Evolutionary conservation across 192 early-diverging fungal species (phyloP).

Genomic region (Physocladia obscura): DNA sequence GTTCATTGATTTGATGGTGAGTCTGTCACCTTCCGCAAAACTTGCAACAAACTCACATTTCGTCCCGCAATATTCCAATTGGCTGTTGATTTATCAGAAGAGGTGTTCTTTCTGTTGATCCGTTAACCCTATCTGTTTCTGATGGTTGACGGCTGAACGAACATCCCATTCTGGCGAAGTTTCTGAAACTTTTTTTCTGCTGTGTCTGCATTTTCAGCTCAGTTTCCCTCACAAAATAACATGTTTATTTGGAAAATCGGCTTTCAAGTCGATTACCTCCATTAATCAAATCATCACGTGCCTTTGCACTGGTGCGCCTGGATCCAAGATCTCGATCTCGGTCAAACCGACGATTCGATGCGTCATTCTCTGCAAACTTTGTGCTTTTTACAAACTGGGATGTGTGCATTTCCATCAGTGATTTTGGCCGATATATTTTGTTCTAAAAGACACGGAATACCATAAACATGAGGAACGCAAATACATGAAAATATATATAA

Average conservation of each 20-base stretch:
- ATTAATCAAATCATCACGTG: slow-evolving; percentile 25
- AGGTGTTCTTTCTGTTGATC: neutral
- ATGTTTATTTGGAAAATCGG: slow-evolving; percentile 5
- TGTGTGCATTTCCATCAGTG: slow-evolving; percentile 34
- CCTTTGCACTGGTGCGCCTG: slow-evolving; percentile 12
- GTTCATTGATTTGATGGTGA: neutral
- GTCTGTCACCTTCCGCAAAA: neutral
- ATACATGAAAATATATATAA: too few species aligned
- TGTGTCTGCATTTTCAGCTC: too few species aligned
- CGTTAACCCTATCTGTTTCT: too few species aligned
- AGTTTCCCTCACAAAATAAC: neutral
- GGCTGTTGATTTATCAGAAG: neutral
- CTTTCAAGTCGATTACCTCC: slow-evolving; percentile 1
- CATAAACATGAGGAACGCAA: too few species aligned
- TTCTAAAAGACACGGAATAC: slow-evolving; percentile 14
- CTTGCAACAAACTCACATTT: neutral
- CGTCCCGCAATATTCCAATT: neutral
- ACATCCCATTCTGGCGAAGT: slow-evolving; percentile 1
- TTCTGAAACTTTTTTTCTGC: neutral
- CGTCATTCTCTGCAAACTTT: slow-evolving; percentile 29
- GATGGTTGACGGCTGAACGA: neutral
- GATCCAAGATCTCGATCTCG: slow-evolving; percentile 28
- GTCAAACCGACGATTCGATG: slow-evolving; percentile 12
- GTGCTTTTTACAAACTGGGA: slow-evolving; percentile 1
- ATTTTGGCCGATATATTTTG: slow-evolving; percentile 11